Evolutionary conservation across 2,329 filamentous ascomycete species (phyloP), one percentile per base, ranked within the genome.

Genomic region (Trichoderma oligosporum): DNA sequence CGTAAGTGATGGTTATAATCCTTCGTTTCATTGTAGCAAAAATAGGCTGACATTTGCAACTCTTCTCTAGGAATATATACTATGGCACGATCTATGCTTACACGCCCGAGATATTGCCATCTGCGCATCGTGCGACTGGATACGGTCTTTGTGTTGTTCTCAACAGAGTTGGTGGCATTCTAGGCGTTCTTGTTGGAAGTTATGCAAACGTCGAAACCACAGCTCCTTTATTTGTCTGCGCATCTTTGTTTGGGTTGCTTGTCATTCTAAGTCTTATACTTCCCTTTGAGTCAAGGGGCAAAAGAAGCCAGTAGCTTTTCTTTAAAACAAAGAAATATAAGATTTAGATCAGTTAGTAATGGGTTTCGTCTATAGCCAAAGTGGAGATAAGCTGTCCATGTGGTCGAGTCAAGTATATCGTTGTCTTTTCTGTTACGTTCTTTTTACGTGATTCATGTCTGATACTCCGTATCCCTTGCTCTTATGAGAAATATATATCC

Each of bases 191-290:
- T 6, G 35, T 58, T 4, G 58, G 58, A 3, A 60, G 58, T 24
- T 60, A 60, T 48, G 58, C 58, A 27, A 58, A 60, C 42, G 58
- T 58, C 3, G 55, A 60, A 27, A 58, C 55, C 7, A 60, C 58
- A 14, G 58, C 58, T 27, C 58, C 58, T 7, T 38, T 60, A 38
- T 60, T 60, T 58, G 58, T 60, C 11, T 60, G 58, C 39, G 58
- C 58, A 8, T 36, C 55, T 4, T 53, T 60, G 18, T 58, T 60
- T 47, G 58, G 58, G 8, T 16, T 60, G 5, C 58, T 60, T 45
- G 58, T 60, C 14, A 36, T 60, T 33, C 36, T 58, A 12, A 60
- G 54, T 48, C n/a, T 60, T 9, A 36, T 60, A n/a, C 42, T 60
- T 9, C 58, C 58, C 1, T 60, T 60, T 44, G 58, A 60, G 41